Base-by-base conservation (phyloP, 208 protist genomes). In the Leishmania aethiopica region DNA sequence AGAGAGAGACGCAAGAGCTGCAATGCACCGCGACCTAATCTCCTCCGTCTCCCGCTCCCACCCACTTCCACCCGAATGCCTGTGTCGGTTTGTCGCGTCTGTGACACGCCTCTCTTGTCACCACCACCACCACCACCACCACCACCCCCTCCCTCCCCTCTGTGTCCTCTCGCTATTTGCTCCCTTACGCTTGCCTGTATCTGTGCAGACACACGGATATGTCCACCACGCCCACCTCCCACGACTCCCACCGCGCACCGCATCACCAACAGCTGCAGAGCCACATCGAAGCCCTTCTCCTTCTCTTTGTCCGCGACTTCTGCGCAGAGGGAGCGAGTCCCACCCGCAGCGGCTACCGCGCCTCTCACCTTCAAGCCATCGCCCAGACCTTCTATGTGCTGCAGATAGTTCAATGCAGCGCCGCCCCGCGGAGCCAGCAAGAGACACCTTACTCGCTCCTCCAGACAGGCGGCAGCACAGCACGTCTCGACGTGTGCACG, bases 401-500 rank as follows among this genome's bases (percentile, higher is more conserved):
- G n/a, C 40, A 49, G 25, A 60, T 80, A 64, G 37, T 83, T 35
- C 19, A 32, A 17, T 19, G 77, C 71, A 70, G 32, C 35, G 17
- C 51, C 17, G 73, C 73, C 51, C 5, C n/a, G 53, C 45, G 35
- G n/a, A 17, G 73, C 11, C 51, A 28, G 51, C 32, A 62, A 45
- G 51, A 35, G 73, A 62, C 73, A 17, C 22, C 73, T 25, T 32
- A 59, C 73, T 45, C 51, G 51, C n/a, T 62, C 22, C 37, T 51
- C 11, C 55, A n/a, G 40, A 47, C 37, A 47, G 35, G 73, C 57
- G 57, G 8, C 22, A 3, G 5, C 51, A 64, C 40, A 67, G 4
- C 4, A 49, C 6, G 10, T 25, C 53, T 78, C 32, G 57, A 19
- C 35, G 78, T 86, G 60, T 92, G 88, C 78, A 97, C 91, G 28